Base-by-base conservation (phyloP, 164 flowering plant species). In the Vitis amurensis region DNA sequence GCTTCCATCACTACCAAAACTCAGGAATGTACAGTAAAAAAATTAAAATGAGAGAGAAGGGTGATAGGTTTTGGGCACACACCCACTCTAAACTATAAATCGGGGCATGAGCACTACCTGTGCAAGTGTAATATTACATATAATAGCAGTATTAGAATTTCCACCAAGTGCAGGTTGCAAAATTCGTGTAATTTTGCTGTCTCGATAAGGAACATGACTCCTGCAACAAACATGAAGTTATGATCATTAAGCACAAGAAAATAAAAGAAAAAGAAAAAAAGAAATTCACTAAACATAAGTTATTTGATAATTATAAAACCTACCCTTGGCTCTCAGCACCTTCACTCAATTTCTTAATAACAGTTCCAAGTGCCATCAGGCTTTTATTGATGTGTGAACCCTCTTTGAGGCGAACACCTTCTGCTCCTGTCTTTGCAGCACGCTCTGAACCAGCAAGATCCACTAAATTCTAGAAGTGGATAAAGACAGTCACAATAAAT, bases 371-470 rank as follows among this genome's bases (percentile, higher is more conserved):
- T 12, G 98, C 91, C 99, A 96, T 91, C 79, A 96, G 71, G 77
- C 99, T 96, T 84, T 88, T 93, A 71, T 96, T 96, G 17, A 96
- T 96, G 80, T 96, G 98, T 27, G 98, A 96, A 53, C 99, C 99
- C 84, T 96, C 99, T 79, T 89, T 96, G 62, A 96, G 79, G 13
- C 98, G 87, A 55, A 91, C 87, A 70, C 98, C 99, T 78, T 93
- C 99, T 57, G 99, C 98, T 59, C 97, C 97, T 64, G 99, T 93
- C 82, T 96, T 93, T 47, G 98, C 91, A 71, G 97, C 98, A 77
- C 99, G 98, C 63, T 96, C 99, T 72, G 98, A 93, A 70, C 99
- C 98, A 78, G 98, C 98, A 65, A 93, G 89, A 73, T 96, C 99
- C 61, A 96, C 98, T 75, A 96, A 85, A 75, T 93, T 96, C 98